Evolutionary conservation across 192 early-diverging fungal species (phyloP).

Genomic region (Coemansia sp.): DNA sequence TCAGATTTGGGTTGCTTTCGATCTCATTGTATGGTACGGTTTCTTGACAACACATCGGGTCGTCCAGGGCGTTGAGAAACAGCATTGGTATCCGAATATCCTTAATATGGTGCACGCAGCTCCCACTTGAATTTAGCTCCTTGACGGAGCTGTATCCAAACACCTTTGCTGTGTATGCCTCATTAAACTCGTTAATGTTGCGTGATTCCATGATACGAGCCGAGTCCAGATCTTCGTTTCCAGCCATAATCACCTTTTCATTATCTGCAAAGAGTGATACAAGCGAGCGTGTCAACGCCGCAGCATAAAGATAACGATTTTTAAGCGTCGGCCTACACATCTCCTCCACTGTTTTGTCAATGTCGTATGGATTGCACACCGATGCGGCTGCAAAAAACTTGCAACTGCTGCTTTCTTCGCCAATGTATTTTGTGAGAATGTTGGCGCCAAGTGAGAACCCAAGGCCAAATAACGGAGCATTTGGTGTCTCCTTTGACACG

Average conservation of each 20-base stretch:
- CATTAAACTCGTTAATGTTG: conserved; percentile 84
- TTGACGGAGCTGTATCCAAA: conserved; percentile 78
- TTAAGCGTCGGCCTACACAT: conserved; percentile 56
- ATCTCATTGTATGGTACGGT: conserved; percentile 75
- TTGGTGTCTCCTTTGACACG: conserved; percentile 54
- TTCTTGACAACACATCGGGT: conserved; percentile 75
- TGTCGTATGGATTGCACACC: conserved; percentile 86
- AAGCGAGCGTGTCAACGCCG: conserved; percentile 58
- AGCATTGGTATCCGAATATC: conserved; percentile 78
- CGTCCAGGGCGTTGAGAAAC: conserved; percentile 82
- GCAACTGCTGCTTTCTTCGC: conserved; percentile 74
- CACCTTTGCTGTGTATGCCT: conserved; percentile 65
- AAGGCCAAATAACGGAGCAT: conserved; percentile 73
- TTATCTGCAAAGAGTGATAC: conserved; percentile 50
- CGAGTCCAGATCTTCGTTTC: conserved; percentile 42
- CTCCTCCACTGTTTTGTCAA: conserved; percentile 54
- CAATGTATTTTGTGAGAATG: conserved; percentile 88
- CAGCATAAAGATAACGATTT: conserved; percentile 64
- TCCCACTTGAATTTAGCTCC: conserved; percentile 73
- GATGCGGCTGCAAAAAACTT: conserved; percentile 77
- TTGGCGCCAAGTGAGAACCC: conserved; percentile 94
- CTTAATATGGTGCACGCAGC: conserved; percentile 58
- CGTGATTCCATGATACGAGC: conserved; percentile 54
- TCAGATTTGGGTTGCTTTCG: conserved; percentile 71
- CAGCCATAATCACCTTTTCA: conserved; percentile 55